Percentiles rank a stretch among this genome's conserved stretches.
Conservation (phyloP, 495 filamentous ascomycete species). For the Massariosphaeria phaeospora region DNA sequence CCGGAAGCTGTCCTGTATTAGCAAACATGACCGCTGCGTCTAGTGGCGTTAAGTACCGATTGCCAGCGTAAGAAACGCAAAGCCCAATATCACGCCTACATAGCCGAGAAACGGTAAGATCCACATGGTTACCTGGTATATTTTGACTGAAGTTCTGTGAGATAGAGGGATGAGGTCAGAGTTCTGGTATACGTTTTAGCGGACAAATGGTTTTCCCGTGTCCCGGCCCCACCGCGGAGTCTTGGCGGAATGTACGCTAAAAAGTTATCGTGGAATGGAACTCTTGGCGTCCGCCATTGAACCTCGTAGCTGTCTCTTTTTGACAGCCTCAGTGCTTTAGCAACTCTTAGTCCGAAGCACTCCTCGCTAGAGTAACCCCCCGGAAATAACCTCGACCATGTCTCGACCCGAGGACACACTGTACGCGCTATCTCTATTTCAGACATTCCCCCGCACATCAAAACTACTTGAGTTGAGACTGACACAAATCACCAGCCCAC, state of each 20-base stretch:
- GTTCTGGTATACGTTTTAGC: too few species aligned
- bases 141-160: not conserved
- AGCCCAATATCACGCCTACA: slow-evolving; percentile 78
- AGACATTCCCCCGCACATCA: not conserved
- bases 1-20: slow-evolving; percentile 65
- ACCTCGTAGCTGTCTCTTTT: not conserved
- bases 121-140: slow-evolving; percentile 64
- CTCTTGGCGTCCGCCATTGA: slow-evolving; percentile 2
- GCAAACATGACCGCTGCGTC: not conserved
- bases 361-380: too few species aligned
- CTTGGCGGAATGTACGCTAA: not conserved
- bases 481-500: slow-evolving; percentile 58
- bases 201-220: too few species aligned
- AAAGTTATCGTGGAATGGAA: slow-evolving; percentile 10
- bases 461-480: too few species aligned
- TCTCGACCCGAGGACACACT: slow-evolving; percentile 93
- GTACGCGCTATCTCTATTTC: slow-evolving; percentile 46
- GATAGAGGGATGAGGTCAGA: slow-evolving; percentile 27
- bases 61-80: slow-evolving; percentile 85
- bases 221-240: too few species aligned
- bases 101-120: slow-evolving; percentile 88
- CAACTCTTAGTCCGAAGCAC: too few species aligned
- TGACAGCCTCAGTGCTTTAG: too few species aligned
- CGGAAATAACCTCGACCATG: slow-evolving; percentile 52
- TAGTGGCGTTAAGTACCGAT: slow-evolving; percentile 58